A percentile compares a stretch with the other conserved stretches of the same genome.
Conservation (phyloP, 495 filamentous ascomycete species). For the Podospora appendiculata region DNA sequence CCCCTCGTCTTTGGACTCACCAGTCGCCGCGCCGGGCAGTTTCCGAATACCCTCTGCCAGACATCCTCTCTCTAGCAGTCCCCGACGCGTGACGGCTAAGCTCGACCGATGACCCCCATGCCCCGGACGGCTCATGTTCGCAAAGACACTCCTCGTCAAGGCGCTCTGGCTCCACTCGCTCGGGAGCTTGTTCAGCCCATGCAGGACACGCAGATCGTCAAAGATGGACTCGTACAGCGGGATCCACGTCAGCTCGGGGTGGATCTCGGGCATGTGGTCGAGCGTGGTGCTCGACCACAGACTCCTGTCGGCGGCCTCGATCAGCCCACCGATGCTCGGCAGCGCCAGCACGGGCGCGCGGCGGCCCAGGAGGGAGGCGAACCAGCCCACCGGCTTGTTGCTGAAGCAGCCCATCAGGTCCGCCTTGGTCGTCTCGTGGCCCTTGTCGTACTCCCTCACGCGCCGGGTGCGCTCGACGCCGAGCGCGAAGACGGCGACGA, state of each 20-base stretch:
- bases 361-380: not conserved
- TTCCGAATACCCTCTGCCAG: not conserved
- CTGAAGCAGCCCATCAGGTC: not conserved
- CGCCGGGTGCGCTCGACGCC: not conserved
- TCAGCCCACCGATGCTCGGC: not conserved
- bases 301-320: not conserved
- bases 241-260: not conserved
- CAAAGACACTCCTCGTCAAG: not conserved
- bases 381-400: not conserved
- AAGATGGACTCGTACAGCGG: not conserved
- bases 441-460: not conserved
- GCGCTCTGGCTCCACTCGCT: not conserved
- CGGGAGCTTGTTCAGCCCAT: not conserved
- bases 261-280: not conserved
- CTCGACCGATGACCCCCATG: not conserved
- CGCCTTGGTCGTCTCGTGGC: not conserved
- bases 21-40: not conserved
- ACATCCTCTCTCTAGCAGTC: not conserved
- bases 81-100: not conserved
- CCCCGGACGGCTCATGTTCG: not conserved
- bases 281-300: not conserved
- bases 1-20: not conserved
- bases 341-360: not conserved
- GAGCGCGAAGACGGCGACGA: not conserved
- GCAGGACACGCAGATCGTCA: not conserved